Evolutionary conservation across 176 grass and related monocot species (phyloP), one percentile per base, ranked within the genome.

Genomic region (Oryza brachyantha): DNA sequence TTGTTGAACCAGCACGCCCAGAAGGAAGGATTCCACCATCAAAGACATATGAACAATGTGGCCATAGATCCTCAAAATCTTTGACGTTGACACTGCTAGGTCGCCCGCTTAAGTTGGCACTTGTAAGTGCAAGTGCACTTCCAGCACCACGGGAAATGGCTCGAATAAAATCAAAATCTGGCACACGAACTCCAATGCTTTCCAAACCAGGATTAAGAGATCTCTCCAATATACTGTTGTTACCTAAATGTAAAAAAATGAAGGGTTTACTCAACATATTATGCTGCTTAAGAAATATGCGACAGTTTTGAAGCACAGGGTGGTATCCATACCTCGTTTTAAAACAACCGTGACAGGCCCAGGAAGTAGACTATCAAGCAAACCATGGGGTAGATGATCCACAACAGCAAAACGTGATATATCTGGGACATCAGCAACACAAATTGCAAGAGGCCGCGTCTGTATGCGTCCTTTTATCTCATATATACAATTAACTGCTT

Each of bases 121-220:
- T 99, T 73, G 96, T 99, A 77, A 99, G 92, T 38, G 96, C 90
- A 74, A 99, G 78, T 57, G 96, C 92, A 80, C 96, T 91, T 87
- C 82, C 66, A 83, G 90, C 85, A 85, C 96, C 88, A 86, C 71
- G 84, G 27, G 90, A 86, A 75, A 99, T 86, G 54, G 83, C 57
- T 77, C 92, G 62, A 72, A 99, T 91, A 48, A 95, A 95, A 81
- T 91, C 86, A 11, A 81, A 75, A 70, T 99, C 79, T 1, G 96
- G 96, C 61, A 98, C 85, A 78, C 90, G 89, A 64, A 95, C 87
- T 45, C 90, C 96, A 68, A 95, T 89, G 78, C 84, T 99, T 36
- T 93, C 90, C 76, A 99, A 73, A 74, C 90, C 90, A 61, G 92
- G 96, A 87, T 99, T 95, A 50, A 95, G 90, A 63, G 90, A 93